Percentiles rank a stretch among this genome's conserved stretches.
These are phyloP conservation scores for Macrophomina phaseolina DNA, from an alignment of 2,329 filamentous ascomycete genomes.

Conservation along the genomic window DNA sequence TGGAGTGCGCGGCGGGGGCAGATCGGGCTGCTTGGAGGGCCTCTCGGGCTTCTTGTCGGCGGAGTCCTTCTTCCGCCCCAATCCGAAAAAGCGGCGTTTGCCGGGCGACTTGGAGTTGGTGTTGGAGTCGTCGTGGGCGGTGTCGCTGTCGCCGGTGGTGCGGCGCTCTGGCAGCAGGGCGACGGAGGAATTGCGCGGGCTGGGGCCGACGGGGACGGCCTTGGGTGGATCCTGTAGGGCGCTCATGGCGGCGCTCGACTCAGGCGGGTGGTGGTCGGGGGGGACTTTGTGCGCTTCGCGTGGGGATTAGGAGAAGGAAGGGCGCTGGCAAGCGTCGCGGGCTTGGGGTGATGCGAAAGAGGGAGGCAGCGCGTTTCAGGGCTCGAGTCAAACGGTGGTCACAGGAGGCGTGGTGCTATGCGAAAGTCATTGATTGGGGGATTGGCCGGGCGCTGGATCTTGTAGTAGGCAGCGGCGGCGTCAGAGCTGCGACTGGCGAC, in stretches of 20 bases:
- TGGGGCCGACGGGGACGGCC: conserved; percentile 29
- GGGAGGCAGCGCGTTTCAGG: conserved; percentile 12
- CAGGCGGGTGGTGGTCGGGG: background rate
- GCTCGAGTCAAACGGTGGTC: conserved; percentile 19
- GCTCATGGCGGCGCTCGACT: conserved; percentile 33
- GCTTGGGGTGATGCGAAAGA: background rate
- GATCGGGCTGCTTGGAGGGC: background rate
- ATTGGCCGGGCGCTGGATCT: conserved; percentile 12
- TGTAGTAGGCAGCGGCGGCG: background rate
- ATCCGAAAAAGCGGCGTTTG: conserved; percentile 44
- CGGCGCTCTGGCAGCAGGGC: conserved; percentile 33
- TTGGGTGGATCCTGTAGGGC: conserved; percentile 32
- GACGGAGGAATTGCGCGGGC: conserved; percentile 32
- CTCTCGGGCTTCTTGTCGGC: conserved; percentile 30
- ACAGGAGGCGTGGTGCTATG: conserved; percentile 14
- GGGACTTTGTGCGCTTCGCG: background rate
- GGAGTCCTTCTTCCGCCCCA: conserved; percentile 44
- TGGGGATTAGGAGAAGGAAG: conserved; percentile 3
- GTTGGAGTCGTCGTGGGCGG: conserved; percentile 31
- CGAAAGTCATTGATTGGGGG: background rate
- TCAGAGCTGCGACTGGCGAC: conserved; percentile 6
- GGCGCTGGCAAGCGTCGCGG: conserved; percentile 10
- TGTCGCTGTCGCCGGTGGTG: conserved; percentile 25
- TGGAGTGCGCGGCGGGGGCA: conserved; percentile 9
- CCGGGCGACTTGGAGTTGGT: conserved; percentile 29